phyloP scores from a whole-genome alignment of 2,329 filamentous ascomycete genomes.

The Helminthosporium solani region DNA sequence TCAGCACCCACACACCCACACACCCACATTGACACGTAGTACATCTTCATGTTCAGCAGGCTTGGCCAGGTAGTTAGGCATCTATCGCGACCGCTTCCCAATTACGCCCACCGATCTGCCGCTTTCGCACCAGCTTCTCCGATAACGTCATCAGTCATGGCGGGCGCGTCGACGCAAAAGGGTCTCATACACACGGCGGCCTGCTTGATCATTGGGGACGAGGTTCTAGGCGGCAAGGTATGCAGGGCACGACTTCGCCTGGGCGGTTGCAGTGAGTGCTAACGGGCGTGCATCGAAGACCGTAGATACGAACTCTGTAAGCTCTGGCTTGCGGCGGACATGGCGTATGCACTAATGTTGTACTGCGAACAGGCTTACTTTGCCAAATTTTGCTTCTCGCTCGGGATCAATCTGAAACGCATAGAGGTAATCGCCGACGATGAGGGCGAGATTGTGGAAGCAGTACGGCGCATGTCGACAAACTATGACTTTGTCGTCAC shows the following conservation, averaged over 20 bases:
- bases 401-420: conserved; percentile 71
- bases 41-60: conserved; percentile 70
- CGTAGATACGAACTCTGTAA: conserved; percentile 63
- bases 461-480: conserved; percentile 79
- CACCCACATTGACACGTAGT: background rate
- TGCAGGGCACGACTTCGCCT: conserved; percentile 16
- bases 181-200: conserved; percentile 83
- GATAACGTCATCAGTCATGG: conserved; percentile 47
- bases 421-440: conserved; percentile 95
- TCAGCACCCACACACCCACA: conserved; percentile 9
- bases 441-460: conserved; percentile 85
- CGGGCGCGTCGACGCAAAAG: conserved; percentile 49
- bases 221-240: conserved; percentile 93
- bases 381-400: conserved; percentile 65
- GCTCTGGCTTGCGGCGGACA: conserved; percentile 3
- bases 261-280: conserved; percentile 13
- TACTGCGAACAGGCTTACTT: conserved; percentile 57
- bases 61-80: conserved; percentile 73
- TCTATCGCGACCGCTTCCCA: conserved; percentile 63
- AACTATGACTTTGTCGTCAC: conserved; percentile 95
- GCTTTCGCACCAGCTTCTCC: conserved; percentile 27
- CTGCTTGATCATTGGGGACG: conserved; percentile 94
- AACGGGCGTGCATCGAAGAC: conserved; percentile 48
- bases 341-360: conserved; percentile 14
- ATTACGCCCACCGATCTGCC: conserved; percentile 54